Conservation (phyloP, 805 yeast genomes). For the Blastobotrys americana region DNA sequence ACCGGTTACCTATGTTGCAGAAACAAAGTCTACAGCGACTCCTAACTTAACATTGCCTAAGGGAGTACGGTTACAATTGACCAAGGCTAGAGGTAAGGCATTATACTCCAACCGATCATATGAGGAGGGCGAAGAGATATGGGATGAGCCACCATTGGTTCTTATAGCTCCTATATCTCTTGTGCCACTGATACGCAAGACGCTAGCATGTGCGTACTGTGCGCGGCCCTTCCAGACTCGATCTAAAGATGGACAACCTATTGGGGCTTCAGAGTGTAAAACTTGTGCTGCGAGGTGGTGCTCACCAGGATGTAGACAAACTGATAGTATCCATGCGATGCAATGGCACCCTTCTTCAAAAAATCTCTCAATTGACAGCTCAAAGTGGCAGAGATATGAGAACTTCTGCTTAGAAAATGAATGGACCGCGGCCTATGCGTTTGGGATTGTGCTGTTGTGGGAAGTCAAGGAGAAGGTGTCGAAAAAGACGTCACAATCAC, state of each 20-base stretch:
- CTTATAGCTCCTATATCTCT: conserved; percentile 64
- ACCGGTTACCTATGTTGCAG: conserved; percentile 40
- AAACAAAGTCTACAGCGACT: conserved; percentile 46
- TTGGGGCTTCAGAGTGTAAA: conserved; percentile 51
- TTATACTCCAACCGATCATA: conserved; percentile 46
- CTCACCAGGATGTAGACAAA: conserved; percentile 49
- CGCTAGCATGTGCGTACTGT: conserved; percentile 69
- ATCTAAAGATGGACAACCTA: conserved; percentile 25
- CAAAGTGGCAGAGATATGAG: conserved; percentile 47
- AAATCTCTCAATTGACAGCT: conserved; percentile 27
- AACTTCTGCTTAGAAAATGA: conserved; percentile 55
- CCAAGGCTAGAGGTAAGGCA: conserved; percentile 54
- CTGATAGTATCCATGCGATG: conserved; percentile 45
- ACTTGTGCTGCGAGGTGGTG: conserved; percentile 69
- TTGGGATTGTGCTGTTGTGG: conserved; percentile 49
- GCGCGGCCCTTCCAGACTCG: conserved; percentile 44
- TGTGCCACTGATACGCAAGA: conserved; percentile 47
- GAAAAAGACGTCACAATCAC: conserved; percentile 30
- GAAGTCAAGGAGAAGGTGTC: conserved; percentile 31
- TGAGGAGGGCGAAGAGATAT: conserved; percentile 43
- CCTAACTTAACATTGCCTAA: conserved; percentile 36
- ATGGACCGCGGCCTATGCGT: conserved; percentile 63
- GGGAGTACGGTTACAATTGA: conserved; percentile 40
- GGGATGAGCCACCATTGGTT: conserved; percentile 57
- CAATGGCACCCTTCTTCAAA: conserved; percentile 48